These are phyloP conservation scores for Orbilia ellipsospora DNA, from an alignment of 2,329 filamentous ascomycete genomes.

Conservation along the genomic window DNA sequence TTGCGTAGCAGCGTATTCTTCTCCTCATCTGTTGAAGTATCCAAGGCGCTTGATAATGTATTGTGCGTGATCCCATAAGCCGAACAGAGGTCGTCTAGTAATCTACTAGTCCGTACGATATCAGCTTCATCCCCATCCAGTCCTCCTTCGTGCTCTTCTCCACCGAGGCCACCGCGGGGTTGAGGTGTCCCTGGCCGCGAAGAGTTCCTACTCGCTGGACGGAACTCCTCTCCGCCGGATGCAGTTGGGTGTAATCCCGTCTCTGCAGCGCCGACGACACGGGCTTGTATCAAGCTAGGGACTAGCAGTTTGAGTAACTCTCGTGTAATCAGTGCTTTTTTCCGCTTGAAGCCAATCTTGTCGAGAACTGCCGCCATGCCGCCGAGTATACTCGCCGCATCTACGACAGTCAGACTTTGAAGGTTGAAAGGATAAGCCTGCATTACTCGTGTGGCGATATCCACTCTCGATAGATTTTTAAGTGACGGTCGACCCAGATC, in stretches of 20 bases:
- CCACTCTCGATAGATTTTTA: constrained; percentile 55
- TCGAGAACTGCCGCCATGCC: constrained; percentile 90
- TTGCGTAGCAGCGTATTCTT: constrained; percentile 64
- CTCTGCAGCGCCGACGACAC: constrained; percentile 93
- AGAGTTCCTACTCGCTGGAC: constrained; percentile 70
- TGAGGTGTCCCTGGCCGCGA: constrained; percentile 66
- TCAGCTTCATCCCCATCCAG: constrained; percentile 74
- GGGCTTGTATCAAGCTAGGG: constrained; percentile 85
- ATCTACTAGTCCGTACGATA: constrained; percentile 71
- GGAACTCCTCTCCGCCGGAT: constrained; percentile 68
- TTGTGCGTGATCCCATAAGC: constrained; percentile 71
- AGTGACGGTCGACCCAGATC: constrained; percentile 45
- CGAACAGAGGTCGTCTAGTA: constrained; percentile 71
- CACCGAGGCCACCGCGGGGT: neutral
- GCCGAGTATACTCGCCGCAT: constrained; percentile 81
- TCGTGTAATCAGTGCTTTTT: constrained; percentile 88
- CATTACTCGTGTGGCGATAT: constrained; percentile 68
- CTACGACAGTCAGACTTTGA: constrained; percentile 76
- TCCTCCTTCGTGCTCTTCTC: constrained; percentile 65
- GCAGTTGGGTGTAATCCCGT: constrained; percentile 94
- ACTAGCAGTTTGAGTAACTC: constrained; percentile 86
- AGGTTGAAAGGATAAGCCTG: constrained; percentile 65
- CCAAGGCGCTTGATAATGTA: constrained; percentile 23
- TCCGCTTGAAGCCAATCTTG: constrained; percentile 80
- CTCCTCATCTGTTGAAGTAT: constrained; percentile 60